These are phyloP conservation scores for Panus rudis DNA, from an alignment of 768 basidiomycete genomes.

Conservation along the genomic window DNA sequence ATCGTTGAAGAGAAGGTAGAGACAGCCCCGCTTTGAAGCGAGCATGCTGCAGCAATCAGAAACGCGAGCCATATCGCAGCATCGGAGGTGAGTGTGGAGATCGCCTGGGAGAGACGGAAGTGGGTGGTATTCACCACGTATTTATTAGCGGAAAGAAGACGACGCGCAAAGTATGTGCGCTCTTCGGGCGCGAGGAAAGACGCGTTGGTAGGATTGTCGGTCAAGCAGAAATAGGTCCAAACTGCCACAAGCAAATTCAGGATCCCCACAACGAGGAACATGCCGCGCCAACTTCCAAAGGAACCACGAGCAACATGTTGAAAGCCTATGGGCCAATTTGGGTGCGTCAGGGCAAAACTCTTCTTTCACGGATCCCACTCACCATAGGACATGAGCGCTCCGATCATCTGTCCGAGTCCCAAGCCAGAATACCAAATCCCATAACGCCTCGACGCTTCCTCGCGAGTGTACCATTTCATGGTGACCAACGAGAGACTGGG, in stretches of 20 bases:
- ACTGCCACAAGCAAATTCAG: neutral
- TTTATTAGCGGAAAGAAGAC: neutral
- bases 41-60: neutral
- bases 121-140: too few relatives aligned
- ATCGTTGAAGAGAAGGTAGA: neutral
- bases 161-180: neutral
- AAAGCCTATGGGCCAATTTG: neutral
- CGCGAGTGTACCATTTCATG: slow-evolving; percentile 2
- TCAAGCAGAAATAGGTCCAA: neutral
- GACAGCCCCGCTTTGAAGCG: slow-evolving; percentile 1
- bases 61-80: slow-evolving; percentile 1
- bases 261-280: neutral
- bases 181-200: neutral
- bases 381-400: slow-evolving; percentile 1
- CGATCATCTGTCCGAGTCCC: neutral
- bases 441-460: neutral
- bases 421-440: slow-evolving; percentile 1
- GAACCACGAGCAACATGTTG: slow-evolving; percentile 1
- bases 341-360: neutral
- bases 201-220: slow-evolving; percentile 1
- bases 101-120: neutral
- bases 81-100: neutral
- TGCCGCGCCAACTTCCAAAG: slow-evolving; percentile 1
- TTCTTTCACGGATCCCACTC: neutral
- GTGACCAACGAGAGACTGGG: slow-evolving; percentile 1